Base-by-base conservation (phyloP, 371 early-diverging fungal species). In the Circinella minor region DNA sequence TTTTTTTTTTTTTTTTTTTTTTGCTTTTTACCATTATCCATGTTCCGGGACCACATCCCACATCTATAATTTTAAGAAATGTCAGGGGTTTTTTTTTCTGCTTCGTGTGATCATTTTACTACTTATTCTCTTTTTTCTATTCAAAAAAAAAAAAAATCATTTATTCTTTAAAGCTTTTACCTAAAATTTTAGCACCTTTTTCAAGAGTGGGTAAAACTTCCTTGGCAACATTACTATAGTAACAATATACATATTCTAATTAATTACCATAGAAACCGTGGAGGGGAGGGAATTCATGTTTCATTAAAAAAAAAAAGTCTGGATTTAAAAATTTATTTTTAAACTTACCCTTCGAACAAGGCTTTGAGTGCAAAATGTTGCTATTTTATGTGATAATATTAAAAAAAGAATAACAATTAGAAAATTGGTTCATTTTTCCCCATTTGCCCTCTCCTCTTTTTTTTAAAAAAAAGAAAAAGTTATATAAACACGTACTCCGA, bases 401-500 rank as follows among this genome's bases (percentile, higher is more conserved):
- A 51, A 5, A 51, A n/a, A 43, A 43, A 43, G 11, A 43, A 9
- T 43, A 27, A 27, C 27, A 27, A 11, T 43, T 43, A 9, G 11
- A 11, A 43, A 43, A 43, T 11, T 11, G 11, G 11, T 43, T 43
- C 43, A 36, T 48, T 18, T 43, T 63, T 20, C 9, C 5, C 9
- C 34, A 34, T 36, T 54, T 17, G 27, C 6, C 54, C 27, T 37
- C 38, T 62, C 13, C 62, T 51, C 8, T 36, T 37, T 20, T 37
- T 60, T 46, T 57, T 17, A 1, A 51, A n/a, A 7, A 4, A n/a
- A n/a, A n/a, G 15, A 17, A n/a, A 3, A 4, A 15, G 5, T n/a
- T n/a, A 51, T 14, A 49, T 9, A 7, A 67, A 72, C 57, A 57
- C 55, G 74, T 78, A 82, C 82, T 13, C 82, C 80, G 48, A 74